Evolutionary conservation across 768 basidiomycete species (phyloP), one percentile per base, ranked within the genome.

Genomic region (Naganishia vaughanmartiniae): DNA sequence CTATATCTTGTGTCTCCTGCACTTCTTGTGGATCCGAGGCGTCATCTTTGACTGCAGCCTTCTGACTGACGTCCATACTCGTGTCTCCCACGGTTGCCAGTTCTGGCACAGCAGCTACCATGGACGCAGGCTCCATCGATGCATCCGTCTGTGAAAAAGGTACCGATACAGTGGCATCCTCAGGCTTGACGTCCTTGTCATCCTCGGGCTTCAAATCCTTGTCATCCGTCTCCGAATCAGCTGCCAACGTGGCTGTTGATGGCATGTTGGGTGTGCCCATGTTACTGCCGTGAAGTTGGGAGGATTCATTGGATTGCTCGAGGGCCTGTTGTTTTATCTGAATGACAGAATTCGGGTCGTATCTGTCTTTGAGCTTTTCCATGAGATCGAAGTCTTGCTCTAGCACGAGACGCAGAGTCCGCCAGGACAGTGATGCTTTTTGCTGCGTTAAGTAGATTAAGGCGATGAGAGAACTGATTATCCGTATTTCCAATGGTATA

Each of bases 311-410:
- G 11, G 39, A 4, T 15, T 21, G 24, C 30, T 63, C 42, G 7
- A 42, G 42, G 24, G 46, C 24, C 17, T 63, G 36, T 42, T 63
- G 36, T 42, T 46, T 63, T n/a, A 45, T 30, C 60, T 63, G 26
- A 11, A 63, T 30, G 26, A 63, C 42, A 6, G 39, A 39, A 36
- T 63, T 63, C 24, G 60, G 60, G 24, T 63, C 39, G 39, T 63
- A 63, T 42, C 46, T 63, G 60, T 63, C 60, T 34, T 45, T 63
- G 14, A 63, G 60, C 60, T 63, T 63, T 45, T 63, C 60, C 24
- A 63, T 26, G 33, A 63, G 21, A 28, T 63, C 60, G 24, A 63
- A 63, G 9, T 63, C 60, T 26, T 63, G 36, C 24, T 63, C 60
- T 45, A 28, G 60, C 14, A 63, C 60, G 12, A 63, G 60, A 12